phyloP scores from a whole-genome alignment of 108 stramenopile genomes.

The Cyclotella cryptica region DNA sequence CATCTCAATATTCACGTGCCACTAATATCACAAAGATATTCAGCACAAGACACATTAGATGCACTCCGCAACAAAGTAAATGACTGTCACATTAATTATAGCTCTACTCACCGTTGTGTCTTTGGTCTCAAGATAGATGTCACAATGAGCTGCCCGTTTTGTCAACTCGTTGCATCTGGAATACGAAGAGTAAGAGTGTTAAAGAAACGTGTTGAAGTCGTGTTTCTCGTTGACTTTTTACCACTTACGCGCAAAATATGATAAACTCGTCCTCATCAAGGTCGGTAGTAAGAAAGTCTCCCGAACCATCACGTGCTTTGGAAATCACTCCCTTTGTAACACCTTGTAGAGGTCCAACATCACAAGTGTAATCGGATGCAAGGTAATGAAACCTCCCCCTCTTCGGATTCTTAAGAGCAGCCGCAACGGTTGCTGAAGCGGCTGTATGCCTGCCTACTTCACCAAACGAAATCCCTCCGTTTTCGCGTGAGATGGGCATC shows the following conservation, averaged over 20 bases:
- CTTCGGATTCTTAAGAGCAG: constrained; percentile 24
- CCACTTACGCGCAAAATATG: constrained; percentile 19
- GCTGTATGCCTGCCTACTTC: constrained; percentile 35
- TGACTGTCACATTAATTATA: no score
- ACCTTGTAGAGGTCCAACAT: constrained; percentile 17
- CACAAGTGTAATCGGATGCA: constrained; percentile 20
- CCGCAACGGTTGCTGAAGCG: constrained; percentile 20
- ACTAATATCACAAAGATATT: no score
- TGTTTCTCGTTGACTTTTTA: neutral
- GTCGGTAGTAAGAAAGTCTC: neutral
- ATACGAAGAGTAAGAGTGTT: no score
- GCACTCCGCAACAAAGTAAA: no score
- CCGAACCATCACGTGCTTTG: constrained; percentile 12
- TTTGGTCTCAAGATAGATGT: constrained; percentile 18
- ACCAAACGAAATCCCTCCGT: constrained; percentile 20
- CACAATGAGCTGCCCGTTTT: constrained; percentile 20
- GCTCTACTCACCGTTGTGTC: no score
- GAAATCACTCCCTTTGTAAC: constrained; percentile 1
- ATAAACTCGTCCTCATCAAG: neutral
- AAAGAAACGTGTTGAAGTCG: neutral
- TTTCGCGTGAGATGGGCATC: constrained; percentile 33
- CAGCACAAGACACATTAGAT: no score
- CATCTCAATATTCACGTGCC: neutral
- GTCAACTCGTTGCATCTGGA: constrained; percentile 34
- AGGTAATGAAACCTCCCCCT: constrained; percentile 29